phyloP scores from a whole-genome alignment of 805 yeast species.

The Yarrowia deformans region DNA sequence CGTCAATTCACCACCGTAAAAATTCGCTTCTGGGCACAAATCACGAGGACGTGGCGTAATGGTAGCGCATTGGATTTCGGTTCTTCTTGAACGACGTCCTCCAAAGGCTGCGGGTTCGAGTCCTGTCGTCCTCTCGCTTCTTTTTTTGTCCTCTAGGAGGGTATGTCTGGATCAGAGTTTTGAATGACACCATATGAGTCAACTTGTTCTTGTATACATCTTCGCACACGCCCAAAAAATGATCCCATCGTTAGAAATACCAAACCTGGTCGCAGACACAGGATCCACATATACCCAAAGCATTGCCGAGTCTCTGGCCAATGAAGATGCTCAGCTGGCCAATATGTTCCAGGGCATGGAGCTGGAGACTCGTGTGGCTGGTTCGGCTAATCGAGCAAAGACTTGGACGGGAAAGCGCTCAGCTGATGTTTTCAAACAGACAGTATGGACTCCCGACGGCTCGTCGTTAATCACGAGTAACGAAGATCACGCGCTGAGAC shows the following conservation, averaged over 20 bases:
- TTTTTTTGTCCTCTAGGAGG: background rate
- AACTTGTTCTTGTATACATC: background rate
- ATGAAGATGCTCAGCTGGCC: conserved; percentile 12
- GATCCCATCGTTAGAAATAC: conserved; percentile 9
- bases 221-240: background rate
- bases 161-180: background rate
- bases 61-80: conserved; percentile 39
- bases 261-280: conserved; percentile 30
- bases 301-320: conserved; percentile 29
- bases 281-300: conserved; percentile 26
- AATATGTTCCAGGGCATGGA: conserved; percentile 26
- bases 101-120: conserved; percentile 39
- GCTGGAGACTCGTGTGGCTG: conserved; percentile 23
- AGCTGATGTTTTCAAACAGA: conserved; percentile 38
- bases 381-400: conserved; percentile 7
- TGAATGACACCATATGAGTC: background rate
- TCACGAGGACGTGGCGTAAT: conserved; percentile 37
- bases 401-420: conserved; percentile 18
- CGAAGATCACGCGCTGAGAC: conserved; percentile 43
- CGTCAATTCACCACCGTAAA: background rate
- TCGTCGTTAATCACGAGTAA: conserved; percentile 43
- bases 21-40: background rate
- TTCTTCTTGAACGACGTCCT: conserved; percentile 37
- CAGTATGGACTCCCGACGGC: conserved; percentile 46
- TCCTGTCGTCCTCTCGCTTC: conserved; percentile 36